These are phyloP conservation scores for Pseudogymnoascus sp. DNA, from an alignment of 2,329 filamentous ascomycete genomes.

Conservation along the genomic window DNA sequence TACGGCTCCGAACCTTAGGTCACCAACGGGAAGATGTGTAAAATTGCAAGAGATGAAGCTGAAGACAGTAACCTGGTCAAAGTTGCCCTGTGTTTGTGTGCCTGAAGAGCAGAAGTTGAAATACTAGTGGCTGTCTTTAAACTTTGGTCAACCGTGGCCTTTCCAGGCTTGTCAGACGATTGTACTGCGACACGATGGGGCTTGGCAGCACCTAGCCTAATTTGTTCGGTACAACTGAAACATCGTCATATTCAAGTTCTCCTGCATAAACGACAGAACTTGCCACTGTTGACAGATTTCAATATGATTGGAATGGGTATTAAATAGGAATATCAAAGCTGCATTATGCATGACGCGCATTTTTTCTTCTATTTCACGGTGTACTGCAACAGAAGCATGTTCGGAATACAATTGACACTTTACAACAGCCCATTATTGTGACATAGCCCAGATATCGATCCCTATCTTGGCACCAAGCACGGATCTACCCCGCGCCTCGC, in stretches of 20 bases:
- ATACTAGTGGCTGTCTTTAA: slow-evolving; percentile 8
- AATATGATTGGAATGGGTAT: not conserved
- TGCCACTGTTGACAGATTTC: not conserved
- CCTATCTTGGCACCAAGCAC: slow-evolving; percentile 9
- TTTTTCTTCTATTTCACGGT: not conserved
- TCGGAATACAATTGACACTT: not conserved
- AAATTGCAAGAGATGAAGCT: not conserved
- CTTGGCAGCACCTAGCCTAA: slow-evolving; percentile 6
- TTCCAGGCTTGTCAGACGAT: slow-evolving; percentile 6
- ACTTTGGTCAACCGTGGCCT: slow-evolving; percentile 12
- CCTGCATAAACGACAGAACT: slow-evolving; percentile 1
- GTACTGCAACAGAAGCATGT: not conserved
- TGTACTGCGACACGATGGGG: not conserved
- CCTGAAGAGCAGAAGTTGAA: slow-evolving; percentile 4
- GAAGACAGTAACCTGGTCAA: not conserved
- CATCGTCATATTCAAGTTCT: not conserved
- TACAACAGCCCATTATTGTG: not conserved
- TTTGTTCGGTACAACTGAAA: slow-evolving; percentile 8
- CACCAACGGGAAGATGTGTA: not conserved
- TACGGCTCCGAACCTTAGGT: not conserved
- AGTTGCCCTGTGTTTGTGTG: slow-evolving; percentile 3
- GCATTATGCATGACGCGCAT: not conserved
- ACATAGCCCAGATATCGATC: slow-evolving; percentile 2
- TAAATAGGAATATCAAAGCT: not conserved
- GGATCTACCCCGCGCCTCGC: slow-evolving; percentile 8